A percentile compares a stretch with the other conserved stretches of the same genome.
Evolutionary conservation across 2,329 filamentous ascomycete species (phyloP).

Genomic region (Alternaria rosae): DNA sequence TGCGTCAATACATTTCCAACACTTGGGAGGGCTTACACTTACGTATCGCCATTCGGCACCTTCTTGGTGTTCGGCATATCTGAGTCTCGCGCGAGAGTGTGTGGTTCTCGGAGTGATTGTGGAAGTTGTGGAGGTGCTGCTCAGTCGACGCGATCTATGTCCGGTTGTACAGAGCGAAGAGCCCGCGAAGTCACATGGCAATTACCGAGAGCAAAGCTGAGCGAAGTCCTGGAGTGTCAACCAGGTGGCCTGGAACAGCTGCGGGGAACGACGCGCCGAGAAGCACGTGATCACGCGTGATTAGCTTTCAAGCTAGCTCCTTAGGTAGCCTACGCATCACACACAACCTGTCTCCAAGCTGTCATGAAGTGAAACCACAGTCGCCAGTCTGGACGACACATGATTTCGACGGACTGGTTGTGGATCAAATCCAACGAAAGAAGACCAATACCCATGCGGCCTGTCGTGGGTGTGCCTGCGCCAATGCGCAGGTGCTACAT

Average conservation of each 20-base stretch:
- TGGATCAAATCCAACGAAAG: neutral
- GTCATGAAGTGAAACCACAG: neutral
- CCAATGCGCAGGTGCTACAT: neutral
- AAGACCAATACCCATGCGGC: neutral
- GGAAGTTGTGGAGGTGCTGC: neutral
- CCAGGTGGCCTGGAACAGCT: neutral
- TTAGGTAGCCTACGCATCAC: neutral
- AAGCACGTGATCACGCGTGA: neutral
- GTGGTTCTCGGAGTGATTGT: neutral
- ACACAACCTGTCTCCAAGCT: neutral
- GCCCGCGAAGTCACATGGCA: neutral
- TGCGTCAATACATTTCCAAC: neutral
- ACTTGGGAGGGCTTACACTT: neutral
- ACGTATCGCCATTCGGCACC: rapidly evolving
- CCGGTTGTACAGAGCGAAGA: neutral
- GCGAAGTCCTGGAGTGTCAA: neutral
- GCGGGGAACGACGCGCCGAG: neutral
- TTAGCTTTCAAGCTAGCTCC: neutral
- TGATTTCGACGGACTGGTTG: neutral
- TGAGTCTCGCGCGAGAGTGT: neutral
- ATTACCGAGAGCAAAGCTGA: neutral
- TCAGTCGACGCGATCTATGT: neutral
- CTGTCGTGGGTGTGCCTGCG: neutral
- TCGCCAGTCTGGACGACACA: neutral
- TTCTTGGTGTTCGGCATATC: neutral